A percentile compares a stretch with the other conserved stretches of the same genome.
Conservation (phyloP, 768 basidiomycete species). For the Lentinula sp. region DNA sequence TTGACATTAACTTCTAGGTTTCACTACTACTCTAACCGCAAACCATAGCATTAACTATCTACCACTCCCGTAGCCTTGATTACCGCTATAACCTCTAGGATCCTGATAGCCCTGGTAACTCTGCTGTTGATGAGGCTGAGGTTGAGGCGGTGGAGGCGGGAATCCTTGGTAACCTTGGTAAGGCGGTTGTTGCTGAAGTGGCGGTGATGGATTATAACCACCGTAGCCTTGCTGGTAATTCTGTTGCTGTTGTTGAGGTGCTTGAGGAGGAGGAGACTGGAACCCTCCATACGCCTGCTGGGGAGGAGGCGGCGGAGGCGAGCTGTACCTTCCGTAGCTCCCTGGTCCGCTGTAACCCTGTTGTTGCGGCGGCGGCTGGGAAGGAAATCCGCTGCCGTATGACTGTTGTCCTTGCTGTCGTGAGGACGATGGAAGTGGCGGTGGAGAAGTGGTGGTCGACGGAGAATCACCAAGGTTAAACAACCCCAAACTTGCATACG, state of each 20-base stretch:
- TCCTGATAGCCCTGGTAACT: not conserved
- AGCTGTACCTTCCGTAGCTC: not conserved
- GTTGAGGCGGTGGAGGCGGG: constrained; percentile 21
- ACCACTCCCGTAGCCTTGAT: not conserved
- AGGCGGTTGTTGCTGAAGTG: constrained; percentile 9
- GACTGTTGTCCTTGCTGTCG: constrained; percentile 12
- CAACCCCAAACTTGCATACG: constrained; percentile 26
- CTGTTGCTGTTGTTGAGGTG: constrained; percentile 1
- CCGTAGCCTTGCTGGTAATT: not conserved
- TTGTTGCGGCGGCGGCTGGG: constrained; percentile 1
- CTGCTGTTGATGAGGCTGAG: not conserved
- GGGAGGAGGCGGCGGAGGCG: constrained; percentile 1
- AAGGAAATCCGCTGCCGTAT: constrained; percentile 5
- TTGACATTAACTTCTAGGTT: too few species aligned
- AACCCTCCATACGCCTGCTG: constrained; percentile 11
- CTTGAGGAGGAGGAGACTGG: constrained; percentile 7
- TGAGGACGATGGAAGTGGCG: constrained; percentile 10
- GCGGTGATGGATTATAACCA: not conserved
- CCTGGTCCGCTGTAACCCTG: not conserved
- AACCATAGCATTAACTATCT: not conserved
- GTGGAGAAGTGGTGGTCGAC: not conserved
- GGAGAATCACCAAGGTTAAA: constrained; percentile 11
- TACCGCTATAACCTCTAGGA: not conserved
- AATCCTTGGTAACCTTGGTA: constrained; percentile 19
- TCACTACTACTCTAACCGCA: not conserved